Conservation (phyloP, 768 basidiomycete genomes). For the Amanita rubescens region DNA sequence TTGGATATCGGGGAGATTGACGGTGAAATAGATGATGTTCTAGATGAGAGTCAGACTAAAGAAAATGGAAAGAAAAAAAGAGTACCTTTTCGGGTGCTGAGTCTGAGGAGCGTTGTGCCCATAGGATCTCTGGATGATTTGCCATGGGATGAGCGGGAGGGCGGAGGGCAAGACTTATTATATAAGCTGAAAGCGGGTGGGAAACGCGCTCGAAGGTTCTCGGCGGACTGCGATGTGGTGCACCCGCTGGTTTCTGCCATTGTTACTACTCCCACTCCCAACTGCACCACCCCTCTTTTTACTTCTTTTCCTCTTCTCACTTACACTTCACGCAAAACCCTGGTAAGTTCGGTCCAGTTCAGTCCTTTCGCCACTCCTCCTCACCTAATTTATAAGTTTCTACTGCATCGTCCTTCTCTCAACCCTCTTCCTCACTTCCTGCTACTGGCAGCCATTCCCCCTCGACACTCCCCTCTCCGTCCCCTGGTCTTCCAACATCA, state of each 20-base stretch:
- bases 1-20: constrained; percentile 74
- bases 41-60: constrained; percentile 24
- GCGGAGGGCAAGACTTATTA: constrained; percentile 11
- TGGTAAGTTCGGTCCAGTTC: constrained; percentile 46
- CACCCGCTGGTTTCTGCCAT: constrained; percentile 78
- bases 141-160: constrained; percentile 26
- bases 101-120: constrained; percentile 87
- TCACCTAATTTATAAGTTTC: constrained; percentile 40
- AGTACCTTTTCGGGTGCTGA: constrained; percentile 59
- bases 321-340: constrained; percentile 76
- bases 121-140: constrained; percentile 81
- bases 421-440: constrained; percentile 81
- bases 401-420: constrained; percentile 80
- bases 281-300: constrained; percentile 78
- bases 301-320: constrained; percentile 65
- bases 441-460: constrained; percentile 83
- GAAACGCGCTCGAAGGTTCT: constrained; percentile 30
- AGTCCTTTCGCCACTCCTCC: background rate
- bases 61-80: constrained; percentile 5
- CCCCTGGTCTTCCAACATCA: constrained; percentile 66
- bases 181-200: constrained; percentile 16
- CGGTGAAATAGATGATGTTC: constrained; percentile 84
- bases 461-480: constrained; percentile 51
- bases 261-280: constrained; percentile 70
- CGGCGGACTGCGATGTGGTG: constrained; percentile 36